Conservation (phyloP, 208 protist genomes). For the Acanthamoeba sp. region DNA sequence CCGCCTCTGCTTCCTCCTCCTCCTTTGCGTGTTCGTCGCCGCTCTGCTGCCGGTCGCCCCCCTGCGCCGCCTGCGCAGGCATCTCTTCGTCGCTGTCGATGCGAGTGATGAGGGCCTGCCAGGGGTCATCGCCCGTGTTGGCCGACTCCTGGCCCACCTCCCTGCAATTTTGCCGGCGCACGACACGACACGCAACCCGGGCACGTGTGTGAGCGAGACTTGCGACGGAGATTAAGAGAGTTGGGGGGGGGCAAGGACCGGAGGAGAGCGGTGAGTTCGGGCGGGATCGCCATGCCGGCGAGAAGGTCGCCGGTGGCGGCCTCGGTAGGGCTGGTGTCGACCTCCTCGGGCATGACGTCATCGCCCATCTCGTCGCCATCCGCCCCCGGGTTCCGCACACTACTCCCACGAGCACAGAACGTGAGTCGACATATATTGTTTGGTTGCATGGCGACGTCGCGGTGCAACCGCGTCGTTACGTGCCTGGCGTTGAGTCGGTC, state of each 20-base stretch:
- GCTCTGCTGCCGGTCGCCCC: not conserved
- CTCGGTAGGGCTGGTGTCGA: not conserved
- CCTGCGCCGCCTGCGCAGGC: too few relatives aligned
- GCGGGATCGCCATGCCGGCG: not conserved
- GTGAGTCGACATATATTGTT: not conserved
- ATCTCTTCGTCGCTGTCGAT: not conserved
- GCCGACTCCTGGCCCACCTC: not conserved
- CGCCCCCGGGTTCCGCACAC: not conserved
- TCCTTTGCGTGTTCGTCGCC: not conserved
- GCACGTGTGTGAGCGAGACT: too few relatives aligned
- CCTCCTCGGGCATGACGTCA: not conserved
- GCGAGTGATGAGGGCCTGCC: not conserved
- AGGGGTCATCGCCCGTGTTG: not conserved
- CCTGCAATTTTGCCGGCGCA: not conserved
- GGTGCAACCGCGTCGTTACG: too few relatives aligned
- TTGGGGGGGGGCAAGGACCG: not conserved
- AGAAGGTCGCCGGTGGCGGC: not conserved
- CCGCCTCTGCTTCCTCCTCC: not conserved
- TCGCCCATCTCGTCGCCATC: not conserved
- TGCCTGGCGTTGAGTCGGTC: not conserved
- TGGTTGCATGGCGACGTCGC: too few relatives aligned
- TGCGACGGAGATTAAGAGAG: not conserved
- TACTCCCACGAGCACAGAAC: too few relatives aligned
- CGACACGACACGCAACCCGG: not conserved
- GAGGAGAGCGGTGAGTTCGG: not conserved